phyloP scores from a whole-genome alignment of 2,329 filamentous ascomycete species.

The Ceratocystis smalleyi region DNA sequence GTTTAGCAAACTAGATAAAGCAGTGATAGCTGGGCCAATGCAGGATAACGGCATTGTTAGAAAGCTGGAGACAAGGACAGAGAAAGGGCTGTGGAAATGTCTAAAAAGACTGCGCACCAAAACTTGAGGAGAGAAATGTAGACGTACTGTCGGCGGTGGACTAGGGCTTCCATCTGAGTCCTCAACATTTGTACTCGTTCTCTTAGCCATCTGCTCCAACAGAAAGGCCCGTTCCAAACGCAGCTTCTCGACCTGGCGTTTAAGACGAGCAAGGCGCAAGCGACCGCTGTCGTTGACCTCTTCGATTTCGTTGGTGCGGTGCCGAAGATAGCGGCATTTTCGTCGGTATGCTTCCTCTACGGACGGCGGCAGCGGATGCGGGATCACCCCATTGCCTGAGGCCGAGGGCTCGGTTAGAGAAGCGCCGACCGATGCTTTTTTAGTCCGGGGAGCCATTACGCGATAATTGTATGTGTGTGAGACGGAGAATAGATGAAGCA shows the following conservation, averaged over 20 bases:
- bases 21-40: background rate
- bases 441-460: slow-evolving; percentile 16
- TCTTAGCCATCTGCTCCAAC: slow-evolving; percentile 55
- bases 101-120: background rate
- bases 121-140: slow-evolving; percentile 1
- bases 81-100: background rate
- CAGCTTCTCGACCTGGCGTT: slow-evolving; percentile 80
- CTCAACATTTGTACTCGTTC: slow-evolving; percentile 59
- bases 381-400: slow-evolving; percentile 30
- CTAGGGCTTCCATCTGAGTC: slow-evolving; percentile 67
- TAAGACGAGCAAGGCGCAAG: slow-evolving; percentile 61
- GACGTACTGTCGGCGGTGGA: slow-evolving; percentile 59
- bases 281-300: slow-evolving; percentile 75
- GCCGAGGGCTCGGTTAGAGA: slow-evolving; percentile 11
- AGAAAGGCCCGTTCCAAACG: slow-evolving; percentile 69
- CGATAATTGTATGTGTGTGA: background rate
- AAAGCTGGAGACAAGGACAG: background rate
- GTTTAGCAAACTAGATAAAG: background rate
- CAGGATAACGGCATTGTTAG: slow-evolving; percentile 11
- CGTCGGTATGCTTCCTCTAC: slow-evolving; percentile 91
- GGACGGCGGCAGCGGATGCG: slow-evolving; percentile 59
- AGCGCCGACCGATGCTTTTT: slow-evolving; percentile 6
- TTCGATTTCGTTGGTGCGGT: slow-evolving; percentile 81
- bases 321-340: slow-evolving; percentile 91
- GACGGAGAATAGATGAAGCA: background rate